Evolutionary conservation across 306 rosid species (phyloP), one percentile per base, ranked within the genome.

Genomic region (Prunus mongolica): DNA sequence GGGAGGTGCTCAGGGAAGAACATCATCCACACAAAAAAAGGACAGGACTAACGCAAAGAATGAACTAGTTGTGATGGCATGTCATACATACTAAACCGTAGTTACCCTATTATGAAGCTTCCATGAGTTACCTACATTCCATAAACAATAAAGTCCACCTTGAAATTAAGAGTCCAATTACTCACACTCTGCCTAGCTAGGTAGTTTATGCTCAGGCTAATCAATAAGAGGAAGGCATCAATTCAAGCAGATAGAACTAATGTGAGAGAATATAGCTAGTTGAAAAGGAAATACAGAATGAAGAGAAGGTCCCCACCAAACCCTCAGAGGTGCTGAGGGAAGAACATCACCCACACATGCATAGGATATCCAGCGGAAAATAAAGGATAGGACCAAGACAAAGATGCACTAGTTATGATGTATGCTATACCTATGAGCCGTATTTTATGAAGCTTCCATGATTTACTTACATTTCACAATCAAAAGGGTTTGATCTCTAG

Each of bases 361-460:
- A 73, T 41, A 65, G 52, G 71, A 41, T 45, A 73, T 72, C 67
- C 55, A 60, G 30, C 12, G 13, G 30, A 73, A 63, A 27, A 24
- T 6, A 73, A 25, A 61, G 24, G 11, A 44, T 24, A 71, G 13
- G 9, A 44, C 12, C 25, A 58, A 24, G 45, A 58, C 67, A 46
- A 56, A 14, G 34, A 16, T 61, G 57, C 14, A 57, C 41, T 41
- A 38, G 67, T 55, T 72, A 41, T 57, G 76, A 24, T 72, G 67
- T 52, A 57, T 13, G 22, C 27, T 34, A 30, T 34, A 19, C 49
- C 49, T 65, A 56, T 38, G 66, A 72, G 19, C 65, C 15, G 20
- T 32, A 64, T 19, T 18, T 32, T 64, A 30, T 34, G 47, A 65
- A 34, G 38, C 54, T 71, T 55, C 65, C 30, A 55, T 14, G 28